Evolutionary conservation across 192 early-diverging fungal genomes (phyloP), one percentile per base, ranked within the genome.

Genomic region (Thamnidium elegans): DNA sequence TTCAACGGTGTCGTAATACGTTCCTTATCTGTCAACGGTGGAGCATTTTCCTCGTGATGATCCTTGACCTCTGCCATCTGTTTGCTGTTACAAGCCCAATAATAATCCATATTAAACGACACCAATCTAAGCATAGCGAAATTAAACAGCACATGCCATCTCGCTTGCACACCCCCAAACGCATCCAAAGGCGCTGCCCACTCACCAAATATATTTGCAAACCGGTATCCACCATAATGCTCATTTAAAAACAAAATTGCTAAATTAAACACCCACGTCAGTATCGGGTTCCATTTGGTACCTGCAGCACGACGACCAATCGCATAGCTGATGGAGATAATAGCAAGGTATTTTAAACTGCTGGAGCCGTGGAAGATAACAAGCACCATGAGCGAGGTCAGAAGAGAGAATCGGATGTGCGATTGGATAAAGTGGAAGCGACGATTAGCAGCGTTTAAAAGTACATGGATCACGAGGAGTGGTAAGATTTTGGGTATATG

Each of bases 71-170:
- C 14, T 34, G 23, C 20, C 4, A 65, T 31, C 9, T 44, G 63
- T 66, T 32, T 48, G 47, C 11, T 17, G 36, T 44, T 43, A 45
- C 58, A 59, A 5, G 58, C 58, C 95, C 93, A 96, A 70, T 94
- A 92, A 67, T 89, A 90, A 76, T 98, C 96, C 89, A 96, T 87
- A 53, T 88, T 83, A 67, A 89, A 98, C 3, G 94, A 95, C 19
- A 98, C 82, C 80, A 97, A 87, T 13, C 91, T 83, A 2, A 98
- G 81, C 78, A 92, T 87, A 1, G 83, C 82, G 54, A 97, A 87
- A 68, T 97, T 97, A 78, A 96, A 95, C 8, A 86, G 86, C 23
- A 95, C 75, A 65, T 89, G 82, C 96, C 96, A 98, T 21, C 94
- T 84, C 7, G 76, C 66, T 67, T 87, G 74, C 13, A 96, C 62